phyloP scores from a whole-genome alignment of 805 yeast species.

The Candida awuae region DNA sequence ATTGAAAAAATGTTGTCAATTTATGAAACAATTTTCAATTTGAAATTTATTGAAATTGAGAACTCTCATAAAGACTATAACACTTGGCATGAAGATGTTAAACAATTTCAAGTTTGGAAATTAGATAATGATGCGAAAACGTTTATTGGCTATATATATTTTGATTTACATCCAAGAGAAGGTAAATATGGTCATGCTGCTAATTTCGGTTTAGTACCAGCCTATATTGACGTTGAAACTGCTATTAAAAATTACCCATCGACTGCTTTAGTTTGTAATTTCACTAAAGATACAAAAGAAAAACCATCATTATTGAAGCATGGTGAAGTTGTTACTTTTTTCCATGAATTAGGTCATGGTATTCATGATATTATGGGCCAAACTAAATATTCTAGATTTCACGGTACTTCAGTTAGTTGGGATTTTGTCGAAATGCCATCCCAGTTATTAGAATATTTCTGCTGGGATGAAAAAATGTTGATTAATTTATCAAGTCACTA shows the following conservation, averaged over 20 bases:
- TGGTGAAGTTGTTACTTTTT: slow-evolving; percentile 70
- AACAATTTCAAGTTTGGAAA: slow-evolving; percentile 64
- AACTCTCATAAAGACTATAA: slow-evolving; percentile 30
- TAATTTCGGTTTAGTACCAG: slow-evolving; percentile 59
- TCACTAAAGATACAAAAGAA: slow-evolving; percentile 60
- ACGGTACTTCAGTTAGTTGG: slow-evolving; percentile 71
- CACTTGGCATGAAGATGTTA: slow-evolving; percentile 76
- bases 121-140: slow-evolving; percentile 39
- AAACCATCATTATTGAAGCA: slow-evolving; percentile 75
- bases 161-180: slow-evolving; percentile 78
- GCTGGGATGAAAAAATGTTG: slow-evolving; percentile 64
- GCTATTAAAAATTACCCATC: slow-evolving; percentile 54
- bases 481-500: slow-evolving; percentile 59
- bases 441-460: slow-evolving; percentile 83
- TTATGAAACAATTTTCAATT: slow-evolving; percentile 60
- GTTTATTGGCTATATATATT: slow-evolving; percentile 71
- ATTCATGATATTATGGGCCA: slow-evolving; percentile 69
- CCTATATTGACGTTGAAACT: slow-evolving; percentile 39
- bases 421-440: slow-evolving; percentile 92
- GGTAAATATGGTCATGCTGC: slow-evolving; percentile 91
- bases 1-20: slow-evolving; percentile 61
- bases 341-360: slow-evolving; percentile 89
- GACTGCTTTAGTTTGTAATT: slow-evolving; percentile 77
- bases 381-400: slow-evolving; percentile 58
- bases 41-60: slow-evolving; percentile 51